Percentiles rank a stretch among this genome's conserved stretches.
Conservation (phyloP, 805 yeast genomes). For the Kluyveromyces nonfermentans region DNA sequence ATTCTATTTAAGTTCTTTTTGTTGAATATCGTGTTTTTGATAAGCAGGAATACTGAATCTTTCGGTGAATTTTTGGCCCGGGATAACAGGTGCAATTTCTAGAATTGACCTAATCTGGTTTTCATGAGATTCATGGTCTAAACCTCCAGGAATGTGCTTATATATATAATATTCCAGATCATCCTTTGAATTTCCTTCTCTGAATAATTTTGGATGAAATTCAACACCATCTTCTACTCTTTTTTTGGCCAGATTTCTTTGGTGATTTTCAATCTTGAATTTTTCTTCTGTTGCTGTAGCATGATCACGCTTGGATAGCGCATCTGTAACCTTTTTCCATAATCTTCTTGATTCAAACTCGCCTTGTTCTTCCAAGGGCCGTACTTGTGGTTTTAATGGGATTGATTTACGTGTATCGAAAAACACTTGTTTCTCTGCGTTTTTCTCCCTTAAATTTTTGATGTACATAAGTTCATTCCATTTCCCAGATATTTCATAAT, state of each 20-base stretch:
- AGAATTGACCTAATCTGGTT: conserved; percentile 47
- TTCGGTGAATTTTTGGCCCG: conserved; percentile 64
- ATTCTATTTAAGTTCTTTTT: conserved; percentile 3
- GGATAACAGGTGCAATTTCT: conserved; percentile 67
- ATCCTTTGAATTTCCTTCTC: conserved; percentile 34
- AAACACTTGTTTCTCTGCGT: conserved; percentile 38
- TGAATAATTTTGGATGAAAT: conserved; percentile 73
- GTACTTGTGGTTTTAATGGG: conserved; percentile 56
- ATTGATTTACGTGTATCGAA: conserved; percentile 51
- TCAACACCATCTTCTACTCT: conserved; percentile 71
- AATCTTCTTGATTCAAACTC: conserved; percentile 69
- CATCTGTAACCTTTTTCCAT: conserved; percentile 78
- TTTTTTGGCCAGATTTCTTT: conserved; percentile 62
- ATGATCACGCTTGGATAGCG: conserved; percentile 74
- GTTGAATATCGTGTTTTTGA: conserved; percentile 36
- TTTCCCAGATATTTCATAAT: conserved; percentile 72
- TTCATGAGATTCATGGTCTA: conserved; percentile 44
- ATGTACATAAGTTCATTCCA: conserved; percentile 86
- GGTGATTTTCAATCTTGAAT: conserved; percentile 77
- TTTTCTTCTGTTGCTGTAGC: conserved; percentile 81
- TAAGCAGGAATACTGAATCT: conserved; percentile 63
- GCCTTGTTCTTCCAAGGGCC: conserved; percentile 74
- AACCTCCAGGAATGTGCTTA: conserved; percentile 47
- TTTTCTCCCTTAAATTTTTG: conserved; percentile 39
- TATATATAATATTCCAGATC: conserved; percentile 58